Percentiles rank a stretch among this genome's conserved stretches.
phyloP scores from a whole-genome alignment of 208 protist species.

The Porcisia deanei region DNA sequence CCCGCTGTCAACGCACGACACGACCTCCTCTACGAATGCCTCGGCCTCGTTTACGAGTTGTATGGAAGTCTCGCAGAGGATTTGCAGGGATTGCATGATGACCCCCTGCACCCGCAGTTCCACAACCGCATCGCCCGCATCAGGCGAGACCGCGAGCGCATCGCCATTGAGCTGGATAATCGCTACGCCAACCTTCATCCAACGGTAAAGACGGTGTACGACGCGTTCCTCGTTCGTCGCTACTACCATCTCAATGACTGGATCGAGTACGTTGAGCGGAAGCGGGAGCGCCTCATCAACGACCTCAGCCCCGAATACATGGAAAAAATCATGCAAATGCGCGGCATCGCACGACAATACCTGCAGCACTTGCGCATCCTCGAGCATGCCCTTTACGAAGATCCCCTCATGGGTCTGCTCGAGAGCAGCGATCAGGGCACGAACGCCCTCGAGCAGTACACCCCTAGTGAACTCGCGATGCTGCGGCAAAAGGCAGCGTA shows the following conservation, averaged over 20 bases:
- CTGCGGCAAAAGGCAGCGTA: conserved; percentile 83
- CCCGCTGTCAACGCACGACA: conserved; percentile 53
- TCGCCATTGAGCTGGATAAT: conserved; percentile 68
- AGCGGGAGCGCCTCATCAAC: conserved; percentile 62
- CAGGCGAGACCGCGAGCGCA: conserved; percentile 62
- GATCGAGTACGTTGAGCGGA: conserved; percentile 73
- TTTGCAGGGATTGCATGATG: conserved; percentile 75
- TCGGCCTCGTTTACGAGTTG: conserved; percentile 66
- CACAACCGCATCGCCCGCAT: conserved; percentile 61
- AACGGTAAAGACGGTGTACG: conserved; percentile 84
- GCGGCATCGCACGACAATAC: conserved; percentile 52
- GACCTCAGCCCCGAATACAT: conserved; percentile 71
- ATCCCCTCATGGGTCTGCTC: conserved; percentile 60
- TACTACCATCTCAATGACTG: conserved; percentile 86
- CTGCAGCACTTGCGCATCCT: conserved; percentile 57
- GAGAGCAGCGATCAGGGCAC: conserved; percentile 24
- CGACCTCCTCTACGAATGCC: conserved; percentile 62
- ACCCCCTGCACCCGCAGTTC: conserved; percentile 82
- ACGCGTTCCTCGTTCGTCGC: conserved; percentile 81
- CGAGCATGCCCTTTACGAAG: conserved; percentile 50
- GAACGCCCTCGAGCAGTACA: conserved; percentile 50
- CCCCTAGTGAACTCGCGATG: conserved; percentile 70
- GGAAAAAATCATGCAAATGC: conserved; percentile 37
- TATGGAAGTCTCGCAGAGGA: conserved; percentile 80
- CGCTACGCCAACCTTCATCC: conserved; percentile 78